These are phyloP conservation scores for Fusarium bulbicola DNA, from an alignment of 2,329 filamentous ascomycete species.

Conservation along the genomic window DNA sequence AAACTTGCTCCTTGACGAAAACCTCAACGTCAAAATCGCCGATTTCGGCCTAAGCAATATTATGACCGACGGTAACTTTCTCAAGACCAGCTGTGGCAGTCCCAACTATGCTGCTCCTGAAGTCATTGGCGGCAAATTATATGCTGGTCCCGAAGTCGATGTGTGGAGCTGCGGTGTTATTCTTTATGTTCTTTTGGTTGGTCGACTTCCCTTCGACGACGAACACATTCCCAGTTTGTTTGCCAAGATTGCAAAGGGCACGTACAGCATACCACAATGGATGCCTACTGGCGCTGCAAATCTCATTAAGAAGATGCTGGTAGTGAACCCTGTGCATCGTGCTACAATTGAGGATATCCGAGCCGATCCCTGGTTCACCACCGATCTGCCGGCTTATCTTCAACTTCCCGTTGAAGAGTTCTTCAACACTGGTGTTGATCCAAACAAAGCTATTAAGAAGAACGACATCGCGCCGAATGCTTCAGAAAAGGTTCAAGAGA, in stretches of 20 bases:
- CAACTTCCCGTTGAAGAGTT: conserved; percentile 91
- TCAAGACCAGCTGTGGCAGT: conserved; percentile 98
- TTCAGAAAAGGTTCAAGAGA: conserved; percentile 81
- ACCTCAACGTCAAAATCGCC: conserved; percentile 98
- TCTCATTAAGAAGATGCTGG: conserved; percentile 91
- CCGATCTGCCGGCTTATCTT: conserved; percentile 86
- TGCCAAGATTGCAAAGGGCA: conserved; percentile 95
- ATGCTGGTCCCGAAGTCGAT: conserved; percentile 96
- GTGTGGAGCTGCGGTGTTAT: conserved; percentile 98
- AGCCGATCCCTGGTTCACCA: conserved; percentile 91
- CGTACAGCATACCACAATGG: conserved; percentile 91
- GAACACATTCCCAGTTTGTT: conserved; percentile 98
- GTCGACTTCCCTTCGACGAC: conserved; percentile 93
- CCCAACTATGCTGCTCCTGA: conserved; percentile 98
- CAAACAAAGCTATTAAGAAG: conserved; percentile 88
- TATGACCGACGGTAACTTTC: conserved; percentile 99
- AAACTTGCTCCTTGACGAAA: conserved; percentile 92
- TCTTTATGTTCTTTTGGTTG: conserved; percentile 82
- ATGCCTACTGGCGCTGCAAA: conserved; percentile 84
- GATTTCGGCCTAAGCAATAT: conserved; percentile 99
- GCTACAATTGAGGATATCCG: conserved; percentile 95
- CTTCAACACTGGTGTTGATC: conserved; percentile 91
- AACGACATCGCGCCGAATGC: conserved; percentile 83
- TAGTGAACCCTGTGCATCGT: conserved; percentile 92
- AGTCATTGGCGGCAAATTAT: conserved; percentile 97